These are phyloP conservation scores for maize (Zea mays) DNA, from an alignment of 176 grass and related monocot genomes.

Conservation along the genomic window DNA sequence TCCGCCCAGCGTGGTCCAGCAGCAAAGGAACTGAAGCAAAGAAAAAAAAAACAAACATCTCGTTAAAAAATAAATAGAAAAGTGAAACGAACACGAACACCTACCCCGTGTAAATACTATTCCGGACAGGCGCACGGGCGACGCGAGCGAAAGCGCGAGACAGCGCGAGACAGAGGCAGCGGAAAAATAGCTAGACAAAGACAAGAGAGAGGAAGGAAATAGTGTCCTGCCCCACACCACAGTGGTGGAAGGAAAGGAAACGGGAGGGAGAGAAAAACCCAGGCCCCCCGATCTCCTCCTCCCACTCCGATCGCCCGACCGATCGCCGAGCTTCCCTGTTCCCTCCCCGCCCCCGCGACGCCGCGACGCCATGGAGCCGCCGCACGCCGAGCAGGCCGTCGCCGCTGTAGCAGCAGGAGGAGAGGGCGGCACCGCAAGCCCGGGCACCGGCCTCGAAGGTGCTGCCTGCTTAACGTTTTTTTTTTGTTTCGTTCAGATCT, in stretches of 20 bases:
- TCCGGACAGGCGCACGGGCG: constrained; percentile 35
- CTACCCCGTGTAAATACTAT: constrained; percentile 25
- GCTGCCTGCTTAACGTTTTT: background rate
- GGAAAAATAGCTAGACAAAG: constrained; percentile 7
- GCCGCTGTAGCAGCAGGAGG: background rate
- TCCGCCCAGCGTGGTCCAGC: constrained; percentile 29
- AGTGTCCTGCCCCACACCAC: constrained; percentile 42
- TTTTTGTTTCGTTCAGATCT: constrained; percentile 8
- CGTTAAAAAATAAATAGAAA: background rate
- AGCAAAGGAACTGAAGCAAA: background rate
- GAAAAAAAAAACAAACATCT: too few relatives aligned
- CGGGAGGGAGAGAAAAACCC: constrained; percentile 27
- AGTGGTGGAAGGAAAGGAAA: constrained; percentile 44
- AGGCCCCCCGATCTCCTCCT: constrained; percentile 46
- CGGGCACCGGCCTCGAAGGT: constrained; percentile 76
- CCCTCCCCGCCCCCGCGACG: constrained; percentile 1
- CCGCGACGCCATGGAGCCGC: constrained; percentile 31
- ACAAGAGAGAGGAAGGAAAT: background rate
- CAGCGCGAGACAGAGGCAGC: constrained; percentile 26
- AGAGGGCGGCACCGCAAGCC: constrained; percentile 36
- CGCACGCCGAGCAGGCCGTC: constrained; percentile 5
- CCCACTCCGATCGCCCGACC: constrained; percentile 35
- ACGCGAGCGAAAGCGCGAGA: constrained; percentile 13
- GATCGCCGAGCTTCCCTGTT: constrained; percentile 46
- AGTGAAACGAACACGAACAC: background rate